Evolutionary conservation across 129 eudicot species (phyloP).

Genomic region (Logfia minima): DNA sequence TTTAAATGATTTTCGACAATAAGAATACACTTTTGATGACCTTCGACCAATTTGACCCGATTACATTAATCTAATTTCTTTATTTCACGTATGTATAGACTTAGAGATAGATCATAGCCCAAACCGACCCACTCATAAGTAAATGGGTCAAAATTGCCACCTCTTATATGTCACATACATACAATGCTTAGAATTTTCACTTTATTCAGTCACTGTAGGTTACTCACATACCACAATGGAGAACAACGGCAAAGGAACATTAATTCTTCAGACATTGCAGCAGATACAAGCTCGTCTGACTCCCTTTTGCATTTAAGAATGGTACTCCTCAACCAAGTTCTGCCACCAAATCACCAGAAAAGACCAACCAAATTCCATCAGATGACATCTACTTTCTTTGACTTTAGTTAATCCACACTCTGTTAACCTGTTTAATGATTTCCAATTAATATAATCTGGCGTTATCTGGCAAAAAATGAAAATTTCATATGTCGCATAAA

Average conservation of each 20-base stretch:
- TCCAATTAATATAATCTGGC: not conserved
- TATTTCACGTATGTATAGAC: not conserved
- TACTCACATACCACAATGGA: constrained; percentile 7
- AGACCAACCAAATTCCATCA: constrained; percentile 16
- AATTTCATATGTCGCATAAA: too few species aligned
- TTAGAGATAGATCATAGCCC: not conserved
- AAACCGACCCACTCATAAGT: not conserved
- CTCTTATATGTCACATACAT: not conserved
- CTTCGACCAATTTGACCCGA: not conserved
- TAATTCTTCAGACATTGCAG: constrained; percentile 10
- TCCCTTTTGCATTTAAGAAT: constrained; percentile 15
- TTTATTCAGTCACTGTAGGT: not conserved
- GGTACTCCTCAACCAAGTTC: constrained; percentile 4
- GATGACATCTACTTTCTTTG: not conserved
- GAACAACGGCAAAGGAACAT: not conserved
- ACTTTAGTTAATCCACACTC: not conserved
- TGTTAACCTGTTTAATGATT: not conserved
- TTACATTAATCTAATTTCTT: not conserved
- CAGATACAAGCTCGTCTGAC: constrained; percentile 30
- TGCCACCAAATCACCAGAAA: constrained; percentile 13
- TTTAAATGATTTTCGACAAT: too few species aligned
- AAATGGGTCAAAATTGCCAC: not conserved
- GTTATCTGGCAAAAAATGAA: too few species aligned
- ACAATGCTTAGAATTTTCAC: too few species aligned
- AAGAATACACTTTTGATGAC: not conserved